Base-by-base conservation (phyloP, 768 basidiomycete species). In the Suillus placidus region DNA sequence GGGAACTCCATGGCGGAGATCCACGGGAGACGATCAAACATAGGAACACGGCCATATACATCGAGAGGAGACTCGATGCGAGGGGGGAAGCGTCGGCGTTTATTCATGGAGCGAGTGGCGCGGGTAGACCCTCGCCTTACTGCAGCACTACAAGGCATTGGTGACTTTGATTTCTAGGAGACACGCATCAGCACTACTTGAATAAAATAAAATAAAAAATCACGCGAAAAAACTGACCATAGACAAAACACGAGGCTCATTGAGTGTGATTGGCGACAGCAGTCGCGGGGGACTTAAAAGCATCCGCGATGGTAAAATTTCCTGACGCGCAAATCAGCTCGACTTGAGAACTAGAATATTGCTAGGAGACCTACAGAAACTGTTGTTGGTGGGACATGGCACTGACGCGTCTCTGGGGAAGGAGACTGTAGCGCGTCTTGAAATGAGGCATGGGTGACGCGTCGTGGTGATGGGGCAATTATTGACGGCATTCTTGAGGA, bases 1-100 rank as follows among this genome's bases (percentile, higher is more conserved):
- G 83, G 67, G 61, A 76, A 66, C 61, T 90, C 85, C 60, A 90
- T 77, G 9, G 84, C 80, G 32, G 87, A 80, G 61, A 89, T 87
- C 89, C 89, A 91, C 5, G 89, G 87, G 12, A 91, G 82, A 34
- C 82, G 79, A 77, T 91, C 89, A 72, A 91, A 89, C 51, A 79
- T 68, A 55, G 80, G 68, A 43, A 72, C 65, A 2, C 78, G 74
- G 5, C 69, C 71, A 66, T 71, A 70, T 45, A 79, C 69, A 49
- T 81, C 78, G 64, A 81, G 63, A 35, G 76, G 76, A 49, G 78
- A 82, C 67, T 85, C 84, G 34, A 77, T 55, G 34, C 80, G 81
- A n/a, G 76, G 68, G 40, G 72, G 72, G n/a, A 80, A 82, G 58
- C 81, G 83, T 55, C 79, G 78, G 18, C 81, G 82, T 66, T 80